phyloP scores from a whole-genome alignment of 805 yeast species.

The Kuraishia hungarica region DNA sequence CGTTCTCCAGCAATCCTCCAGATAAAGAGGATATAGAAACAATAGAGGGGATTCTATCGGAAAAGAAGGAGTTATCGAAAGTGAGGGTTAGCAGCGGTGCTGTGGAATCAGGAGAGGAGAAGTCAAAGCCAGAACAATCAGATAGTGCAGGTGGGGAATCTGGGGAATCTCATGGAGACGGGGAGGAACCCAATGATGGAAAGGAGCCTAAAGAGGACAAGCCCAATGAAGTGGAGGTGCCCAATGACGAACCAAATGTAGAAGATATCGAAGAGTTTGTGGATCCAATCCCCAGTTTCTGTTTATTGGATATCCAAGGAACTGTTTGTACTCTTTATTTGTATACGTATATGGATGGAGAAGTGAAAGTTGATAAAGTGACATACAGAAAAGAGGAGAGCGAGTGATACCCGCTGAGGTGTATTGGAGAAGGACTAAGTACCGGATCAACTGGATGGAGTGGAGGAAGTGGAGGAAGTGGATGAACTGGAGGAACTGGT shows the following conservation, averaged over 20 bases:
- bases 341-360: constrained; percentile 72
- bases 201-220: constrained; percentile 2
- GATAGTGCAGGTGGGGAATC: constrained; percentile 4
- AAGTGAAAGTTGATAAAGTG: constrained; percentile 87
- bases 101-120: constrained; percentile 3
- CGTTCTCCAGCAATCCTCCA: constrained; percentile 60
- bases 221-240: too few species aligned
- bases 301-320: constrained; percentile 80
- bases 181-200: constrained; percentile 7
- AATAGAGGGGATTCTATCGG: constrained; percentile 22
- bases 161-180: constrained; percentile 3
- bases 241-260: constrained; percentile 9
- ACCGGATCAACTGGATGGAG: too few species aligned
- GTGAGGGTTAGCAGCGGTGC: constrained; percentile 8
- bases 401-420: too few species aligned
- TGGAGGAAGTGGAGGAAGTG: too few species aligned
- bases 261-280: constrained; percentile 18
- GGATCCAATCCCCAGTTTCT: constrained; percentile 72
- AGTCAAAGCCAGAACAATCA: constrained; percentile 5
- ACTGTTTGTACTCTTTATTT: constrained; percentile 72
- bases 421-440: too few species aligned
- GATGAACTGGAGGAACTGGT: too few species aligned
- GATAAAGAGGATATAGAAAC: constrained; percentile 39
- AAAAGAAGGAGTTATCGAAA: constrained; percentile 16
- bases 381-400: constrained; percentile 45